phyloP scores from a whole-genome alignment of 139 green algal species.

The Spirogloea muscicola region DNA sequence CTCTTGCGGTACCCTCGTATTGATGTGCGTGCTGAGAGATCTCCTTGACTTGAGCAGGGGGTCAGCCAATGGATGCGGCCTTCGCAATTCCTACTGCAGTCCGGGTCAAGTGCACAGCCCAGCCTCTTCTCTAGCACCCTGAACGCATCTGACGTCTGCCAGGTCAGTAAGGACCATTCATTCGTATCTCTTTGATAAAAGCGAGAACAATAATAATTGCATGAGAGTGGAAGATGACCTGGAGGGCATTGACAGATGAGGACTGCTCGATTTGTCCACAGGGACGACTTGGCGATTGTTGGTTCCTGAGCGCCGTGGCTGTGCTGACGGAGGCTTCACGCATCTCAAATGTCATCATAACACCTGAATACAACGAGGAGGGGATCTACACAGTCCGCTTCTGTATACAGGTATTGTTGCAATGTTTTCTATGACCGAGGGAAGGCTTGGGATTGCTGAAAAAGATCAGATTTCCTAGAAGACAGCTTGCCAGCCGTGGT shows the following conservation, averaged over 20 bases:
- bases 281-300: conserved; percentile 32
- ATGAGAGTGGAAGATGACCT: too few species aligned
- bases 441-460: neutral
- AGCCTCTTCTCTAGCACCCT: neutral
- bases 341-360: conserved; percentile 29
- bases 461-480: neutral
- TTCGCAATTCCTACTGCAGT: neutral
- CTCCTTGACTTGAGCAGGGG: neutral
- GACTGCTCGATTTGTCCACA: neutral
- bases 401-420: conserved; percentile 28
- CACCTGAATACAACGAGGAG: conserved; percentile 21
- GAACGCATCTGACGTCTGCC: conserved; percentile 7
- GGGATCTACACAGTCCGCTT: conserved; percentile 37
- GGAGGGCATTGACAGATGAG: conserved; percentile 1
- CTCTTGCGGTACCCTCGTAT: neutral
- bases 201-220: neutral
- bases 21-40: neutral
- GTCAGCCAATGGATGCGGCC: neutral
- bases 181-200: neutral
- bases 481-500: neutral
- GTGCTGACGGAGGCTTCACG: conserved; percentile 6
- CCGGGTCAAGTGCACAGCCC: neutral
- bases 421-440: conserved; percentile 7
- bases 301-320: conserved; percentile 36
- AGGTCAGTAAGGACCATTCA: neutral